These are phyloP conservation scores for Penicillium sp. DNA, from an alignment of 2,329 filamentous ascomycete genomes.

Conservation along the genomic window DNA sequence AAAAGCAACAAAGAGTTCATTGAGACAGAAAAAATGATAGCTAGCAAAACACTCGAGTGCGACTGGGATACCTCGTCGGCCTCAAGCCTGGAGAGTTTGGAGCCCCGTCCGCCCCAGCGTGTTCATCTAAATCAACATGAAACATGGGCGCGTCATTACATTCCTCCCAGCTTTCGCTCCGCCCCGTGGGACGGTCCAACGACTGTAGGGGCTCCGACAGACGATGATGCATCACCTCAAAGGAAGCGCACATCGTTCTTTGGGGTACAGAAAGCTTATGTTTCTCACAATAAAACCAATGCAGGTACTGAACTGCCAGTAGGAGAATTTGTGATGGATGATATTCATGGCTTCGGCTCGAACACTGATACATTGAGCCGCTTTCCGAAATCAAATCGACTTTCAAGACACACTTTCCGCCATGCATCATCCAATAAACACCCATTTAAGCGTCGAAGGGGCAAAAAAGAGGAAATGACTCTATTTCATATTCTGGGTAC, in stretches of 20 bases:
- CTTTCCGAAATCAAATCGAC: background rate
- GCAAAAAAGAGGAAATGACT: constrained; percentile 5
- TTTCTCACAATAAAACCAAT: background rate
- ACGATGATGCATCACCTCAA: background rate
- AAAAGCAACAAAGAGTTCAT: background rate
- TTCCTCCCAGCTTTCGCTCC: background rate
- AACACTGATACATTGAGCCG: background rate
- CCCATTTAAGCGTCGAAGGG: background rate
- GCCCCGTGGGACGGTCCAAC: background rate
- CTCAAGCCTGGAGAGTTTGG: background rate
- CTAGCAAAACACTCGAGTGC: background rate
- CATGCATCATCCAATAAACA: background rate
- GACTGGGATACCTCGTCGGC: background rate
- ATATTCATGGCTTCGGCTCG: background rate
- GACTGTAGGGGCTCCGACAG: background rate
- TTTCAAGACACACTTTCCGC: background rate
- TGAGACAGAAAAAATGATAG: background rate
- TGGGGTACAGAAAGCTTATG: background rate
- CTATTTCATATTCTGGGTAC: constrained; percentile 62
- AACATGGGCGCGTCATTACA: background rate
- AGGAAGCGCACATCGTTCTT: constrained; percentile 4
- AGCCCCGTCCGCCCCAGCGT: background rate
- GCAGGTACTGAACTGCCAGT: background rate
- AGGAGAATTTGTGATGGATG: constrained; percentile 13
- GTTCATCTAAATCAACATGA: background rate